Conservation (phyloP, 495 filamentous ascomycete genomes). For the Staphylotrichum longicolle region DNA sequence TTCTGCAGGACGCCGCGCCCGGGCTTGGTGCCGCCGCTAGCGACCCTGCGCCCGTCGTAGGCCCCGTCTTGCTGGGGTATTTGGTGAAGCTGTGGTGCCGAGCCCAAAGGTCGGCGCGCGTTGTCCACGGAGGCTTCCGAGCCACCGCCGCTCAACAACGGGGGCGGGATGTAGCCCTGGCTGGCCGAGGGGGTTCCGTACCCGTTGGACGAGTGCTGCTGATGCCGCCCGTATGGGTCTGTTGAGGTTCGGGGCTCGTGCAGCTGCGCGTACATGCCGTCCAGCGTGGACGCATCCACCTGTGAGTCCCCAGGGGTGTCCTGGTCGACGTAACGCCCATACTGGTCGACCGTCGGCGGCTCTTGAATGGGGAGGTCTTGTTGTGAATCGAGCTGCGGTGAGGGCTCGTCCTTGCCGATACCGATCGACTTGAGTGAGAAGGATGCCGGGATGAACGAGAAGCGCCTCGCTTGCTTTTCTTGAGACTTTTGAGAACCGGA, state of each 20-base stretch:
- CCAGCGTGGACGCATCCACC: slow-evolving; percentile 34
- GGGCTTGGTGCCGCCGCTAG: slow-evolving; percentile 23
- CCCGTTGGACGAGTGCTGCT: slow-evolving; percentile 30
- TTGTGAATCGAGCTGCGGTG: slow-evolving; percentile 41
- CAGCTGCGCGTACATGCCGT: slow-evolving; percentile 44
- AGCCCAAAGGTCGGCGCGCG: slow-evolving; percentile 22
- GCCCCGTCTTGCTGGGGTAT: slow-evolving; percentile 28
- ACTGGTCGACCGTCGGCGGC: slow-evolving; percentile 41
- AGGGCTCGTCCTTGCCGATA: slow-evolving; percentile 47
- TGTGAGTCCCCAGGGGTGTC: slow-evolving; percentile 32
- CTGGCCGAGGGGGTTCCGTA: slow-evolving; percentile 15
- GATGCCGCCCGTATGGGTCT: slow-evolving; percentile 24
- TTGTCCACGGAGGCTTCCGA: slow-evolving; percentile 17
- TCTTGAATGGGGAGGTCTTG: slow-evolving; percentile 50
- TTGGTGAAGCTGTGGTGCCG: slow-evolving; percentile 37
- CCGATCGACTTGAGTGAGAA: slow-evolving; percentile 65
- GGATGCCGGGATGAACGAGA: slow-evolving; percentile 74
- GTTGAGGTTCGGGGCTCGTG: slow-evolving; percentile 31
- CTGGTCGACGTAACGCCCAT: slow-evolving; percentile 40
- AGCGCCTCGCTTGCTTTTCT: slow-evolving; percentile 60
- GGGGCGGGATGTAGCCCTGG: slow-evolving; percentile 10
- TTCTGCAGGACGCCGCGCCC: slow-evolving; percentile 68
- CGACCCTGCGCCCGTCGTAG: slow-evolving; percentile 28
- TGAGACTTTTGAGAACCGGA: slow-evolving; percentile 49
- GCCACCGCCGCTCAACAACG: slow-evolving; percentile 2